Conservation (phyloP, 1,139 yeast species). For the Protomyces inouyei region DNA sequence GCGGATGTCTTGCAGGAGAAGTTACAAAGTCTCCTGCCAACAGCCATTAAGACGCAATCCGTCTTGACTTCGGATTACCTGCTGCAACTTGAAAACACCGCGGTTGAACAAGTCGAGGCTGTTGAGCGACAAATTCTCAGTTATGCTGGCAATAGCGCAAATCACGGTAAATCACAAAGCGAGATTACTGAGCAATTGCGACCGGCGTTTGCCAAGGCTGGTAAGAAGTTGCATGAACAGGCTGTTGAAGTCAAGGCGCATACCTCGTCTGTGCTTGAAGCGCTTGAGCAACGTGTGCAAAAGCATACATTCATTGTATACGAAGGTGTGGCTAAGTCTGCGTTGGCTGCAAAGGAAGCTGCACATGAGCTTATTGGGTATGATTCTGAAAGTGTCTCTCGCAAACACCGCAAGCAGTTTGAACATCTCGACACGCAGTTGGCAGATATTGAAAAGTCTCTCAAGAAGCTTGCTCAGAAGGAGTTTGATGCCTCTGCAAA, state of each 20-base stretch:
- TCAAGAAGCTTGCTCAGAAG: slow-evolving; percentile 1
- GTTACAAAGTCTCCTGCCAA: slow-evolving; percentile 5
- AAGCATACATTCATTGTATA: slow-evolving; percentile 18
- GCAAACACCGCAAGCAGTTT: slow-evolving; percentile 17
- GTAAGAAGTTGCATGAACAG: slow-evolving; percentile 17
- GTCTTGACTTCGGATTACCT: slow-evolving; percentile 7
- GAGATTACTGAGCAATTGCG: slow-evolving; percentile 14
- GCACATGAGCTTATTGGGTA: slow-evolving; percentile 13
- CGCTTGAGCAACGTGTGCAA: slow-evolving; percentile 3
- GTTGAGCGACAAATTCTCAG: slow-evolving; percentile 13
- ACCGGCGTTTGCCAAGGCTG: slow-evolving; percentile 23
- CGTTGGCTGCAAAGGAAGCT: slow-evolving; percentile 4
- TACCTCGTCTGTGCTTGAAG: slow-evolving; percentile 11
- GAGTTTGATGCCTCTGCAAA: slow-evolving; percentile 2
- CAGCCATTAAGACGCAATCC: slow-evolving; percentile 10
- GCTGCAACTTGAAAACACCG: slow-evolving; percentile 3
- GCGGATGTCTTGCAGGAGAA: slow-evolving; percentile 9
- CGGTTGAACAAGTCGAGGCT: slow-evolving; percentile 6
- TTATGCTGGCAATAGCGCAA: background rate
- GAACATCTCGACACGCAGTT: slow-evolving; percentile 11
- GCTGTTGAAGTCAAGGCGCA: slow-evolving; percentile 26
- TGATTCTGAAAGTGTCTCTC: slow-evolving; percentile 4
- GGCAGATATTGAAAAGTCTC: slow-evolving; percentile 4
- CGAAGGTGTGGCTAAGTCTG: slow-evolving; percentile 9
- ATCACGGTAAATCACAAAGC: background rate